Evolutionary conservation across 1,284 basidiomycete species (phyloP).

Genomic region (Earliella scabrosa): DNA sequence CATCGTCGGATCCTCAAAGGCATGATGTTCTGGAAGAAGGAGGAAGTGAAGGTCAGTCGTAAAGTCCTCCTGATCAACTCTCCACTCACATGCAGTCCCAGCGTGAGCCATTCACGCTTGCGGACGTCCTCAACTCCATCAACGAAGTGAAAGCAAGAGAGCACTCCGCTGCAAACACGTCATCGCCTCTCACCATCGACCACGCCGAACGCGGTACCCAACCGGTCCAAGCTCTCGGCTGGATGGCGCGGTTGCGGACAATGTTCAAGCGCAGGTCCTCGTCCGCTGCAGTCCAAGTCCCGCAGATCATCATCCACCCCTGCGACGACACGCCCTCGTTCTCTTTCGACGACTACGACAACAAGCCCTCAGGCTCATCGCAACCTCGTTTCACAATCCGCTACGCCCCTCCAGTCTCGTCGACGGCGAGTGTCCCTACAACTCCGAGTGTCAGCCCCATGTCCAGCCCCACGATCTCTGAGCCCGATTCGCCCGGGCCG

Average conservation of each 20-base stretch:
- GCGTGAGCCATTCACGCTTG: conserved; percentile 4
- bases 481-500: no score
- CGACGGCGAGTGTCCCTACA: no score
- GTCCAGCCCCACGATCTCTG: no score
- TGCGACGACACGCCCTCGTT: conserved; percentile 5
- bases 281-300: background rate
- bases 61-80: no score
- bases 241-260: background rate
- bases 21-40: background rate
- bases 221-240: background rate
- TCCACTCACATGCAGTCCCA: no score
- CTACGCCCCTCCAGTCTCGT: no score
- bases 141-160: background rate
- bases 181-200: background rate
- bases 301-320: conserved; percentile 5
- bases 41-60: background rate
- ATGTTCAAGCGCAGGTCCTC: background rate
- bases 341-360: background rate
- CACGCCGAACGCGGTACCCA: background rate
- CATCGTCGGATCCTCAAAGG: background rate
- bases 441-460: no score
- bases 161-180: background rate
- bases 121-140: background rate
- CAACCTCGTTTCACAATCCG: no score
- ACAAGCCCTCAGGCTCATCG: no score